Percentiles rank a stretch among this genome's conserved stretches.
These are phyloP conservation scores for Moesziomyces parantarcticus DNA, from an alignment of 1,284 basidiomycete species.

Conservation along the genomic window DNA sequence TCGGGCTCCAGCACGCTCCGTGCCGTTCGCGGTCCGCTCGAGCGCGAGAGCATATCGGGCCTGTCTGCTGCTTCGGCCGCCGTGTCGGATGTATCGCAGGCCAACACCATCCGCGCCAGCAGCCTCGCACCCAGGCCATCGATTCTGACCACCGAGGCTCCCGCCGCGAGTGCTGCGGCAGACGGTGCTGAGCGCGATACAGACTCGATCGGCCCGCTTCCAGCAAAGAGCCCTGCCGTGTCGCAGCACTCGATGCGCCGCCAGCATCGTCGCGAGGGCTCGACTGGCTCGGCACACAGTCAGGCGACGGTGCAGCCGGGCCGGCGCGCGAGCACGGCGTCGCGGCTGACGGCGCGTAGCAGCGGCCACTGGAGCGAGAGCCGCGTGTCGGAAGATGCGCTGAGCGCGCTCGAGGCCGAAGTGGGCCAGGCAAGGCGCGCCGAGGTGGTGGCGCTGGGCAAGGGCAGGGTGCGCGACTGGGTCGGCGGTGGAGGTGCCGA, in stretches of 20 bases:
- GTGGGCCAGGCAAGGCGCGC: conserved; percentile 44
- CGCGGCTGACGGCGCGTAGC: conserved; percentile 33
- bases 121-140: not conserved
- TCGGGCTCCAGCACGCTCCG: conserved; percentile 24
- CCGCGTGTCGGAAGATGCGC: conserved; percentile 34
- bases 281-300: conserved; percentile 15
- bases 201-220: conserved; percentile 26
- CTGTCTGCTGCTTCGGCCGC: conserved; percentile 11
- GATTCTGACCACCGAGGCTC: not conserved
- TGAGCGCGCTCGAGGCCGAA: conserved; percentile 49
- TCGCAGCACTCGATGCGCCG: conserved; percentile 25
- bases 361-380: conserved; percentile 46
- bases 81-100: conserved; percentile 11
- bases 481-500: conserved; percentile 23
- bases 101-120: conserved; percentile 10
- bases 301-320: conserved; percentile 25
- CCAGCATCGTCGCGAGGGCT: conserved; percentile 26
- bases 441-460: conserved; percentile 46
- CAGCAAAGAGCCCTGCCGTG: conserved; percentile 16
- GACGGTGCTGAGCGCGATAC: conserved; percentile 7
- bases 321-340: conserved; percentile 26
- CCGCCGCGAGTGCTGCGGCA: not conserved
- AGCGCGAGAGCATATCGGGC: conserved; percentile 6
- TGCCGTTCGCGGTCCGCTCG: conserved; percentile 6
- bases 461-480: conserved; percentile 50